Conservation (phyloP, 1,284 basidiomycete species). For the Cutaneotrichosporon dermatis region DNA sequence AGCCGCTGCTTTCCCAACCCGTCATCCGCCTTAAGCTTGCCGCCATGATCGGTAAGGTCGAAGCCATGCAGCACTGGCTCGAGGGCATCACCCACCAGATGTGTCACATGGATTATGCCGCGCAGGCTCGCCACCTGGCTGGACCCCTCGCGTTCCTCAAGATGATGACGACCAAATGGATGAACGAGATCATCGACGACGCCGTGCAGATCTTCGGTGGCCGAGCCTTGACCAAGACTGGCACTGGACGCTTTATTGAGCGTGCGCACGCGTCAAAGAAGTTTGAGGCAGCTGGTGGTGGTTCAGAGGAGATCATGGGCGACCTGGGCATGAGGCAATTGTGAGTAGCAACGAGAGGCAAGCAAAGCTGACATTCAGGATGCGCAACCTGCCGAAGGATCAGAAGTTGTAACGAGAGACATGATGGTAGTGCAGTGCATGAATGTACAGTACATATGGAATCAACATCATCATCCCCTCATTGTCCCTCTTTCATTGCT, state of each 20-base stretch:
- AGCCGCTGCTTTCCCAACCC: slow-evolving; percentile 73
- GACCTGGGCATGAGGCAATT: slow-evolving; percentile 55
- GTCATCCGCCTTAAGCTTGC: slow-evolving; percentile 72
- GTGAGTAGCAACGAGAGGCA: background rate
- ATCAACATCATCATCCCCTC: no score
- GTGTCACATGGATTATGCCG: slow-evolving; percentile 71
- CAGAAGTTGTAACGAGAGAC: slow-evolving; percentile 5
- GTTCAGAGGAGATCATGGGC: slow-evolving; percentile 51
- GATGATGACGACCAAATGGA: slow-evolving; percentile 56
- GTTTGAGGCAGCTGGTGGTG: slow-evolving; percentile 67
- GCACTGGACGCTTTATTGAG: slow-evolving; percentile 56
- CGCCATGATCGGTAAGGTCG: slow-evolving; percentile 74
- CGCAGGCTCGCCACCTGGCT: slow-evolving; percentile 58
- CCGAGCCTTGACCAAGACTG: slow-evolving; percentile 16
- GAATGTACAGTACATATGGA: background rate
- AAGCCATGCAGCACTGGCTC: slow-evolving; percentile 80
- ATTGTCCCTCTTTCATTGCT: no score
- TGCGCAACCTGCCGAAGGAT: slow-evolving; percentile 12
- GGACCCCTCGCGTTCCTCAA: slow-evolving; percentile 52
- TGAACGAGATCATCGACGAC: slow-evolving; percentile 51
- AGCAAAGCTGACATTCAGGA: background rate
- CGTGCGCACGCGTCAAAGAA: slow-evolving; percentile 62
- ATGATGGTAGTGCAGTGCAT: background rate
- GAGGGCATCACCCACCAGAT: slow-evolving; percentile 88
- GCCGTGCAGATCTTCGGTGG: slow-evolving; percentile 52